A percentile compares a stretch with the other conserved stretches of the same genome.
These are phyloP conservation scores for Hypoxylon rickii DNA, from an alignment of 495 filamentous ascomycete genomes.

Conservation along the genomic window DNA sequence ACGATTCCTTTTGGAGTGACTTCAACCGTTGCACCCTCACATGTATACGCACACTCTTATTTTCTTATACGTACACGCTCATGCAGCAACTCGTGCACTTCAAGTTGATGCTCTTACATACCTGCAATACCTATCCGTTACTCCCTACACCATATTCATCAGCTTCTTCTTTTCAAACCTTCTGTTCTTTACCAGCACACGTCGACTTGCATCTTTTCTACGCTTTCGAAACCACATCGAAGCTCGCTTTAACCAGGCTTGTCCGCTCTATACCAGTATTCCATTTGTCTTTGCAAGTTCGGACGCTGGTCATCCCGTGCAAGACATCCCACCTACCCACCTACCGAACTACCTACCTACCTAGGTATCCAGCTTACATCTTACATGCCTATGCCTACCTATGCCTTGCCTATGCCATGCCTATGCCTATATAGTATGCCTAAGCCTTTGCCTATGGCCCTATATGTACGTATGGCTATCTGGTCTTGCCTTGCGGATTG, in stretches of 20 bases:
- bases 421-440: too few relatives aligned
- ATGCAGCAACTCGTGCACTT: too few relatives aligned
- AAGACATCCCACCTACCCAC: not conserved
- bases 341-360: too few relatives aligned
- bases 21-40: too few relatives aligned
- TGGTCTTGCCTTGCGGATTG: conserved; percentile 16
- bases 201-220: conserved; percentile 11
- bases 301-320: conserved; percentile 27
- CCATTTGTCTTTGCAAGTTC: conserved; percentile 21
- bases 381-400: too few relatives aligned
- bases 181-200: conserved; percentile 9
- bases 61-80: too few relatives aligned
- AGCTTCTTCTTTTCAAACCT: conserved; percentile 8
- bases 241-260: conserved; percentile 13
- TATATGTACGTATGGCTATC: too few relatives aligned
- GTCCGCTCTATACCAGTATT: conserved; percentile 6
- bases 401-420: too few relatives aligned
- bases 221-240: conserved; percentile 10
- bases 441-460: too few relatives aligned
- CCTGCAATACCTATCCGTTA: too few relatives aligned
- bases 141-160: not conserved
- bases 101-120: too few relatives aligned
- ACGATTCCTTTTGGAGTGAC: not conserved
- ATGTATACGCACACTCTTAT: conserved; percentile 6
- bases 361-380: conserved; percentile 1